Evolutionary conservation across 345 rosid genomes (phyloP), one percentile per base, ranked within the genome.

Genomic region (Lepidium sativum): DNA sequence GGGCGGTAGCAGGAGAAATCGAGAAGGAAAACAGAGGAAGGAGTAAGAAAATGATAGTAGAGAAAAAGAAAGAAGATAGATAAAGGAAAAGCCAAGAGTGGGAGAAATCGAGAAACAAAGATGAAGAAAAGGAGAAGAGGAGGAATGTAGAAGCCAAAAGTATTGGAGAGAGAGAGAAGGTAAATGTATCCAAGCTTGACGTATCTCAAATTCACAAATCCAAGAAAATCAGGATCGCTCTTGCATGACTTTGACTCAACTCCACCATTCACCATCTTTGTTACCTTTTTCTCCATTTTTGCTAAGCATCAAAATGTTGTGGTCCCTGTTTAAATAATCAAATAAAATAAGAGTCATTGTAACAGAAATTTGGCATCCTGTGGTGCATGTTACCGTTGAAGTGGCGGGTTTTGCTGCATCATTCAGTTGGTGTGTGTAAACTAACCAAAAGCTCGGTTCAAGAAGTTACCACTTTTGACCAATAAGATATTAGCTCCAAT

Each of bases 1-100:
- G 96, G 90, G 18, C 78, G 84, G 76, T 58, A 88, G 71, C 88
- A 88, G 3, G 88, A 77, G 38, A 84, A 88, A 55, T 88, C 86
- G 1, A 88, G 67, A 34, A 86, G 78, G 63, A 76, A 86, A 37
- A 57, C 78, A 7, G 86, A 65, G 4, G 68, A 72, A 11, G 88
- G 86, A 3, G 80, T 51, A 17, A 79, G 68, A 42, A 73, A 63
- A 33, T 86, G 82, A 27, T 64, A 71, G 58, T 67, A 71, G 57
- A 76, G 29, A 10, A 79, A 78, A 1, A 80, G 23, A 12, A 79
- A 49, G 14, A 71, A 75, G 2, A 81, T 13, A 3, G 78, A 63
- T 2, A 78, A 29, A 16, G 68, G 76, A 5, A 75, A 71, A 55
- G 78, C 73, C 11, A 71, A 43, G 73, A 67, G 31, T 8, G 67